A percentile compares a stretch with the other conserved stretches of the same genome.
phyloP scores from a whole-genome alignment of 176 grass and related monocot genomes.

The Carex myosuroides region DNA sequence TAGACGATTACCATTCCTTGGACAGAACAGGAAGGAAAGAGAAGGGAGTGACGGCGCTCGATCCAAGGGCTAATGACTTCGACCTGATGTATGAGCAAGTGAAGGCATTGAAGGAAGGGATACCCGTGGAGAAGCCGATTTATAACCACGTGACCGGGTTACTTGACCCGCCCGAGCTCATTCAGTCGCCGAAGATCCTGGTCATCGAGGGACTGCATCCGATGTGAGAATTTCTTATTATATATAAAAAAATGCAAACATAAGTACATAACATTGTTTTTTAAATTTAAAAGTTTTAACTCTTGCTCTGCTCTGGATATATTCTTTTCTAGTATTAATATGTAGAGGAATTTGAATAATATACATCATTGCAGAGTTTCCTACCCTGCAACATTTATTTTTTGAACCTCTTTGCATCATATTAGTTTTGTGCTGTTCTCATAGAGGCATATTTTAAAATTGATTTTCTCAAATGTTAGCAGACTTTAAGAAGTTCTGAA shows the following conservation, averaged over 20 bases:
- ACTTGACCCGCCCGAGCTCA: conserved; percentile 69
- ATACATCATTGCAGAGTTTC: background rate
- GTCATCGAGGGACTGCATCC: conserved; percentile 89
- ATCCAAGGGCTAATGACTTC: conserved; percentile 81
- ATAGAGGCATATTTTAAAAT: background rate
- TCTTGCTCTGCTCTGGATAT: background rate
- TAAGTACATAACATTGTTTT: background rate
- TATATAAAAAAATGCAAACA: background rate
- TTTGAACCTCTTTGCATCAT: background rate
- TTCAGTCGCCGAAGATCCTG: conserved; percentile 76
- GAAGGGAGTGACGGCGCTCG: conserved; percentile 66
- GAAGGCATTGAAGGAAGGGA: conserved; percentile 75
- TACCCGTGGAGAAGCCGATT: conserved; percentile 70
- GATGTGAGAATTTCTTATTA: conserved; percentile 51
- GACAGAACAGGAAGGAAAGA: conserved; percentile 82
- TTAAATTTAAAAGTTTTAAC: background rate
- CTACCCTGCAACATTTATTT: background rate
- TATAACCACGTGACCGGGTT: conserved; percentile 83
- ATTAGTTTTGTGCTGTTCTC: background rate
- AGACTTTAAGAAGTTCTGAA: background rate
- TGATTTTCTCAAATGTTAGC: background rate
- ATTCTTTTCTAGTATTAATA: background rate
- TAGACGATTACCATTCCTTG: conserved; percentile 91
- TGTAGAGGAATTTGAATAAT: background rate
- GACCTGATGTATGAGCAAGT: conserved; percentile 97